Base-by-base conservation (phyloP, 139 green algal species). In the Haematococcus lacustris region DNA sequence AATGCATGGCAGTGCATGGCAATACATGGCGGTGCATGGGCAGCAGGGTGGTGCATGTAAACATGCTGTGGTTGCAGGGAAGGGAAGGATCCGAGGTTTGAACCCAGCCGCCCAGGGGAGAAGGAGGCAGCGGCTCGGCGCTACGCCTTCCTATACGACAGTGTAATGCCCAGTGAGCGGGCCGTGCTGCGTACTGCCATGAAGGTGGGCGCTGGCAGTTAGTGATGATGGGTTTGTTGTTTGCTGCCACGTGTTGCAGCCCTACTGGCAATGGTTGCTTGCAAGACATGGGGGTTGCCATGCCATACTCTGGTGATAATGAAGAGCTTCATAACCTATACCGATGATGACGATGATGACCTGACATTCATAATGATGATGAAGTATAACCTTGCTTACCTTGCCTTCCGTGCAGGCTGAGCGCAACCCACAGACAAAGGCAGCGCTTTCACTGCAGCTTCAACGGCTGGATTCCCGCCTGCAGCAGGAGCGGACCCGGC, bases 61-160 rank as follows among this genome's bases (percentile, higher is more conserved):
- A n/a, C n/a, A n/a, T n/a, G n/a, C n/a, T n/a, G n/a, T n/a, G n/a
- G n/a, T n/a, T n/a, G n/a, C n/a, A 91, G 83, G 68, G 68, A 74
- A 34, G 61, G 37, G 34, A 80, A 76, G 1, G 91, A 96, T 76
- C 91, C 91, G 0, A 81, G 91, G n/a, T 96, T 96, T 74, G 91
- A 92, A 17, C 69, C 68, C 33, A 71, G 64, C n/a, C n/a, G n/a
- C n/a, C n/a, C n/a, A n/a, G n/a, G n/a, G 7, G 74, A 79, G 38
- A 72, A 82, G 30, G 75, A 87, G 17, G 51, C 71, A n/a, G 89
- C 88, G 43, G 82, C 85, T n/a, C 83, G 85, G 73, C 78, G 74
- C 28, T 97, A 96, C 77, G 71, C 80, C 0, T 97, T 97, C 74
- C 64, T 97, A 57, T 97, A 91, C 77, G 83, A 96, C 72, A 88